phyloP scores from a whole-genome alignment of 2,329 filamentous ascomycete species.

The Hypoxylon sp. region DNA sequence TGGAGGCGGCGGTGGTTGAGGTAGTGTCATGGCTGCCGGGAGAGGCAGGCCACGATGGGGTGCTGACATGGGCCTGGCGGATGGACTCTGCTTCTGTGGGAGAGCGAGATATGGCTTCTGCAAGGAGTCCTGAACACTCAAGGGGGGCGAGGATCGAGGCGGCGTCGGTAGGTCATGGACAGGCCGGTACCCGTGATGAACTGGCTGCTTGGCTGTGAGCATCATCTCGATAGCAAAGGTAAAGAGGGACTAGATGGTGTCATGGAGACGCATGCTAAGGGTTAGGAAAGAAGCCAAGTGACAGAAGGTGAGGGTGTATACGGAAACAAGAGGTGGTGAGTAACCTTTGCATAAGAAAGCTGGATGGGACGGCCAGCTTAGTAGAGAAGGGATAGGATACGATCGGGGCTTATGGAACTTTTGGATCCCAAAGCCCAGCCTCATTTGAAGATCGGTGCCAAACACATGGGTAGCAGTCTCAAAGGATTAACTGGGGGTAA shows the following conservation, averaged over 20 bases:
- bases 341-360: conserved; percentile 57
- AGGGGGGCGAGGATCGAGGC: conserved; percentile 68
- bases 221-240: conserved; percentile 59
- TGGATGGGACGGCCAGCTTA: conserved; percentile 56
- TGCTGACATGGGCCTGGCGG: conserved; percentile 72
- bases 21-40: conserved; percentile 73
- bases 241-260: conserved; percentile 44
- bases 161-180: conserved; percentile 73
- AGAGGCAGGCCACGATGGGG: conserved; percentile 77
- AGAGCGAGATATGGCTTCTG: conserved; percentile 57
- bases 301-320: conserved; percentile 33
- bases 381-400: conserved; percentile 50
- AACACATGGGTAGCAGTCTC: conserved; percentile 52
- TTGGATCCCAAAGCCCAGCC: conserved; percentile 53
- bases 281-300: conserved; percentile 34
- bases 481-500: conserved; percentile 47
- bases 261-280: conserved; percentile 45
- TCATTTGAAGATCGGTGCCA: conserved; percentile 54
- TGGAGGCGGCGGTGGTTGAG: conserved; percentile 54
- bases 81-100: conserved; percentile 61
- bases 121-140: conserved; percentile 62
- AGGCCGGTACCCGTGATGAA: conserved; percentile 69
- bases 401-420: conserved; percentile 54
- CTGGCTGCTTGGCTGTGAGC: conserved; percentile 72
- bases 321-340: conserved; percentile 49